Evolutionary conservation across 495 filamentous ascomycete species (phyloP).

Genomic region (Lentithecium fluviatile): DNA sequence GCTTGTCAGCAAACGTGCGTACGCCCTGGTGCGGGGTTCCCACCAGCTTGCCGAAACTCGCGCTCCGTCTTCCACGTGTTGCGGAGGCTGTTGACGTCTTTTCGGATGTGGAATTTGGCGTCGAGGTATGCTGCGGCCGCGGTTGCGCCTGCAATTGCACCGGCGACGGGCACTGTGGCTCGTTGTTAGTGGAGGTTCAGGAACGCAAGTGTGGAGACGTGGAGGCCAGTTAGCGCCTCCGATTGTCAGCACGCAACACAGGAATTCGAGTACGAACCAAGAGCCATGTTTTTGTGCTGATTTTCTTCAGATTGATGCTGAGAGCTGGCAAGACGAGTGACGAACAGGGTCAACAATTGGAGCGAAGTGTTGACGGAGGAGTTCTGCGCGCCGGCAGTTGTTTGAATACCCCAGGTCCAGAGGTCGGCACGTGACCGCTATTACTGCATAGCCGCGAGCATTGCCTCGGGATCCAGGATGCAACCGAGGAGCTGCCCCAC

Average conservation of each 20-base stretch:
- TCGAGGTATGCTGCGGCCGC: conserved; percentile 63
- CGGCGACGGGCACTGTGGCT: conserved; percentile 23
- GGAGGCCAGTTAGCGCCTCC: conserved; percentile 14
- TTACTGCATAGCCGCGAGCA: too few species aligned
- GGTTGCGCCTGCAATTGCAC: conserved; percentile 44
- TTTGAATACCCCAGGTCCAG: too few species aligned
- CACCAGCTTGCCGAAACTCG: conserved; percentile 43
- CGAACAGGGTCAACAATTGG: too few species aligned
- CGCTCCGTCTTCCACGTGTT: conserved; percentile 40
- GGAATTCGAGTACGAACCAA: conserved; percentile 11
- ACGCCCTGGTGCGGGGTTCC: conserved; percentile 4
- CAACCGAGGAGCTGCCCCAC: too few species aligned
- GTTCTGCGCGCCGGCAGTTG: too few species aligned
- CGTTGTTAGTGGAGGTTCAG: not conserved
- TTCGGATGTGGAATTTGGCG: conserved; percentile 64
- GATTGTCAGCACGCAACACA: not conserved
- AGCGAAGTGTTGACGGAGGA: too few species aligned
- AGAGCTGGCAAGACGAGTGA: too few species aligned
- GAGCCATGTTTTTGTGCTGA: conserved; percentile 5
- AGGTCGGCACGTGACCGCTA: too few species aligned
- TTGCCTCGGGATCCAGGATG: too few species aligned
- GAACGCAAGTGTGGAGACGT: conserved; percentile 19
- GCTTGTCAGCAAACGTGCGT: conserved; percentile 1
- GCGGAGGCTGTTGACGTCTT: conserved; percentile 54
- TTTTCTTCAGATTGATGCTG: not conserved